A percentile compares a stretch with the other conserved stretches of the same genome.
Conservation (phyloP, 140 eudicot genomes). For the Anethum foeniculum region DNA sequence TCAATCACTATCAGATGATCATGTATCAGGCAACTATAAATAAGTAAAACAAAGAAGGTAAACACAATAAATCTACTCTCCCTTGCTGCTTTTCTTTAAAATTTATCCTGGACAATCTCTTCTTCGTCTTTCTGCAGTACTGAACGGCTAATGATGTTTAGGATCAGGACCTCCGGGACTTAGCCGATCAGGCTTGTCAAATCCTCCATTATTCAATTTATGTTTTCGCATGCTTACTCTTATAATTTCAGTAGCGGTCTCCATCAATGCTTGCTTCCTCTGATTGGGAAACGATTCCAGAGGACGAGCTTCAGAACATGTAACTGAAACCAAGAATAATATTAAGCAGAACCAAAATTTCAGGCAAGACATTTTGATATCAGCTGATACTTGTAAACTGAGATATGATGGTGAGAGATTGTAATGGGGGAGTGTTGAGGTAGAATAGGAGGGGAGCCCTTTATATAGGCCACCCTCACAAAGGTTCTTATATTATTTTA, state of each 20-base stretch:
- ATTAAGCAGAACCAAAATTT: conserved; percentile 22
- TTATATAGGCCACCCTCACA: conserved; percentile 2
- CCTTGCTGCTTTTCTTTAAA: neutral
- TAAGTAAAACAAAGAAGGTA: neutral
- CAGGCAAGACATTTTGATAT: conserved; percentile 19
- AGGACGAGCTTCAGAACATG: conserved; percentile 15
- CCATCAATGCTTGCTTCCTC: conserved; percentile 23
- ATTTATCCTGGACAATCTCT: conserved; percentile 7
- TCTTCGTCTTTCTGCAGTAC: neutral
- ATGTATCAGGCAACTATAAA: neutral
- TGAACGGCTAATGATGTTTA: conserved; percentile 36
- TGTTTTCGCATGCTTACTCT: conserved; percentile 33
- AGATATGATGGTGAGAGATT: neutral
- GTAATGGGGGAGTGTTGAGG: neutral
- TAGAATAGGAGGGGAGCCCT: neutral
- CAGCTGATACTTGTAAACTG: neutral
- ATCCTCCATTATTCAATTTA: conserved; percentile 23
- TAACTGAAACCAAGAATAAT: conserved; percentile 5
- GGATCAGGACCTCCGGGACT: conserved; percentile 95
- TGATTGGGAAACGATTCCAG: neutral
- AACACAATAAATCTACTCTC: neutral
- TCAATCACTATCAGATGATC: neutral
- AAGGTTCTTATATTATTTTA: neutral
- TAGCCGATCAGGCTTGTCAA: conserved; percentile 28
- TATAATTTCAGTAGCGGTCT: conserved; percentile 38